Conservation (phyloP, 2,329 filamentous ascomycete genomes). For the Epichloe aotearoae region DNA sequence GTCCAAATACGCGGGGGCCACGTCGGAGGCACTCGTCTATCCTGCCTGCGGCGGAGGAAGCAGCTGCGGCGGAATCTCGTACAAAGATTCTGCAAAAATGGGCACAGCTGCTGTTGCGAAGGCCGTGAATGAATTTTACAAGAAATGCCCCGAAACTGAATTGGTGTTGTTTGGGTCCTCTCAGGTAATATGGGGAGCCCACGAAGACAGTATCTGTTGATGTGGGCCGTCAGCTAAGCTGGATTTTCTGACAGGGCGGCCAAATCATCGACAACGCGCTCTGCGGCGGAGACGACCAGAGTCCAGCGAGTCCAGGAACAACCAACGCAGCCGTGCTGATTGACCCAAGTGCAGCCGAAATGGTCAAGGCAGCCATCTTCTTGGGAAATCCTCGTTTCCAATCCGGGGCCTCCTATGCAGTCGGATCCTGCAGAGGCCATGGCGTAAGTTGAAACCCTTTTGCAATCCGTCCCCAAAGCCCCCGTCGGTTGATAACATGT, state of each 20-base stretch:
- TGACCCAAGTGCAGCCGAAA: constrained; percentile 32
- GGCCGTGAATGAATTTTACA: constrained; percentile 41
- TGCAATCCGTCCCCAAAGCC: too few species aligned
- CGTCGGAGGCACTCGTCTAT: constrained; percentile 41
- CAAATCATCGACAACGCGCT: constrained; percentile 52
- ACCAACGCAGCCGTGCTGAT: constrained; percentile 29
- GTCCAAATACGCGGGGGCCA: constrained; percentile 34
- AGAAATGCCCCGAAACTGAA: constrained; percentile 40
- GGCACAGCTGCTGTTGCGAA: neutral
- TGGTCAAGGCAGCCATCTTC: constrained; percentile 51
- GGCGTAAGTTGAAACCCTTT: neutral
- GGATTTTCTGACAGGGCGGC: constrained; percentile 31
- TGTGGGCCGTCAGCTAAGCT: neutral
- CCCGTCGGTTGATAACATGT: neutral
- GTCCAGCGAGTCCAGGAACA: constrained; percentile 14
- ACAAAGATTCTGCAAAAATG: constrained; percentile 36
- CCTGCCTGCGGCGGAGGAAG: constrained; percentile 50
- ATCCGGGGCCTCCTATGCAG: constrained; percentile 41
- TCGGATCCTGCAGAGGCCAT: constrained; percentile 19
- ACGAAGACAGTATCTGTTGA: too few species aligned
- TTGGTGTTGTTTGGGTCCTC: constrained; percentile 50
- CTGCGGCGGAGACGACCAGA: constrained; percentile 42
- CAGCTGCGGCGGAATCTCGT: constrained; percentile 43
- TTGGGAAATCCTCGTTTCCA: constrained; percentile 50
- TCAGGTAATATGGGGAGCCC: constrained; percentile 27